Base-by-base conservation (phyloP, 352 stramenopile genomes). In the Stramenopiles sp. region DNA sequence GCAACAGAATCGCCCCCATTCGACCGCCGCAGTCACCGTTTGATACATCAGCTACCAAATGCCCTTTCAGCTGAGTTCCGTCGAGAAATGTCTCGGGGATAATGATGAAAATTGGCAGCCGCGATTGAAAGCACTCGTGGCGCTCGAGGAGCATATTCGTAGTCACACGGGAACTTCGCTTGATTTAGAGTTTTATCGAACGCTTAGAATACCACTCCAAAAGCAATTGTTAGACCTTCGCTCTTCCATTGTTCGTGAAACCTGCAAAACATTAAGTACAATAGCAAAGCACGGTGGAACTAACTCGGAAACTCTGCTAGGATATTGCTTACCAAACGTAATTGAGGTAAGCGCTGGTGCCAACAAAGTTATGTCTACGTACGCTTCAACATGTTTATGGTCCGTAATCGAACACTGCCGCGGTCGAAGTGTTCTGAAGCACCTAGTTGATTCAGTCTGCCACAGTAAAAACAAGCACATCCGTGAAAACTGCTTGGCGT, bases 61-160 rank as follows among this genome's bases (percentile, higher is more conserved):
- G n/a, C n/a, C n/a, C n/a, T n/a, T n/a, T n/a, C n/a, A n/a, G n/a
- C 25, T 63, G 43, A 25, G 25, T 63, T 18, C 12, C 12, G 25
- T 63, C 12, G 25, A 12, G 12, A 63, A 63, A 63, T 12, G 12
- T 18, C 25, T 63, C 12, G 12, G 12, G 25, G 43, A 63, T 63
- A 63, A 63, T 63, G 43, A 63, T 63, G 43, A 63, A 63, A 63
- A 63, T 63, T 63, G 43, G 43, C 43, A 63, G 25, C 43, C 43
- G 25, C 43, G 43, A 18, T 18, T 63, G 43, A 63, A 63, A 63
- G 43, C 12, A 18, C 25, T 63, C 12, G 43, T 63, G 12, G 43
- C 12, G 12, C 25, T 63, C 12, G 43, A 63, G 43, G 25, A 63
- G 25, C 25, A 63, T 25, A 25, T 63, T 18, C n/a, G n/a, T n/a